phyloP scores from a whole-genome alignment of 371 early-diverging fungal species.

The Mortierella sp. region DNA sequence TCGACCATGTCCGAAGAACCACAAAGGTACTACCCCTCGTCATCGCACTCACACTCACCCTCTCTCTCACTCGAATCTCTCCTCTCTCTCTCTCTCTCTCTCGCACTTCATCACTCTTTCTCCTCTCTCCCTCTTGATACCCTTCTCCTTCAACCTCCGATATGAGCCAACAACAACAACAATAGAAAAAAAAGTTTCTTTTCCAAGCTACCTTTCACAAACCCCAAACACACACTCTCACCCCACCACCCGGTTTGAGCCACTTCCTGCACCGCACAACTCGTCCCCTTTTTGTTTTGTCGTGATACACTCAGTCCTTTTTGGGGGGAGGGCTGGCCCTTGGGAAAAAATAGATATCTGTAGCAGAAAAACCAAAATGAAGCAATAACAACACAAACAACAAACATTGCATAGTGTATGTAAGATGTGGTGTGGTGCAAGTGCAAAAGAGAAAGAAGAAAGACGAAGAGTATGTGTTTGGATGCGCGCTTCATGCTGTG shows the following conservation, averaged over 20 bases:
- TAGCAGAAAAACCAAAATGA: background rate
- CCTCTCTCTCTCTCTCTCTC: background rate
- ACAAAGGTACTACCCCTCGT: constrained; percentile 20
- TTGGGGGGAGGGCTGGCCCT: background rate
- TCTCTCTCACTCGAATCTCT: background rate
- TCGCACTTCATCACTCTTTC: background rate
- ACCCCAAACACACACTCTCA: background rate
- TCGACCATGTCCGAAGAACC: constrained; percentile 31
- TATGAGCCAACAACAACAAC: constrained; percentile 8
- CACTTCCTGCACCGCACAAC: background rate
- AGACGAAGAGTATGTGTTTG: background rate
- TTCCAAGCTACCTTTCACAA: background rate
- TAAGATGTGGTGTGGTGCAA: background rate
- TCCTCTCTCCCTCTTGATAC: background rate
- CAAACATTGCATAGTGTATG: background rate
- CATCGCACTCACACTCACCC: background rate
- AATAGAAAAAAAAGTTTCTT: background rate
- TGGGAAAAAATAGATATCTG: background rate
- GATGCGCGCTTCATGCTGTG: background rate
- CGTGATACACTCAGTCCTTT: background rate
- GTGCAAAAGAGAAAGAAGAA: background rate
- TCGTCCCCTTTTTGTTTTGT: background rate
- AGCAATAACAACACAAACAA: background rate
- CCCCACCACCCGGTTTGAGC: background rate
- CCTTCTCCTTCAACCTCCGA: constrained; percentile 9